A percentile compares a stretch with the other conserved stretches of the same genome.
Conservation (phyloP, 768 basidiomycete genomes). For the Russula olivacea region DNA sequence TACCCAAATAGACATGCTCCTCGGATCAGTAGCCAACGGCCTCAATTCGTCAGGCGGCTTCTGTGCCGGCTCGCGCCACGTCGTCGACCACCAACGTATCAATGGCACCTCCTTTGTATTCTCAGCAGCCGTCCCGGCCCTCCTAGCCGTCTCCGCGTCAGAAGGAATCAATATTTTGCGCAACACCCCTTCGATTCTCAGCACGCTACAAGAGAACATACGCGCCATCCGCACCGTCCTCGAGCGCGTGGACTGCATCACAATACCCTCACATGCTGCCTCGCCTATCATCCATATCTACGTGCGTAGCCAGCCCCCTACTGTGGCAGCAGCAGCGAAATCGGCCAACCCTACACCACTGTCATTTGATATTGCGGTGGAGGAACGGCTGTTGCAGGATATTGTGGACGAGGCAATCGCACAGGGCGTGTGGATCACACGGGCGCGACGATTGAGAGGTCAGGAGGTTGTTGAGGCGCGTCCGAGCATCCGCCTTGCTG, state of each 20-base stretch:
- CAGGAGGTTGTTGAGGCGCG: slow-evolving; percentile 80
- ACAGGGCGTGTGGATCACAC: slow-evolving; percentile 81
- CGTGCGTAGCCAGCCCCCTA: slow-evolving; percentile 36
- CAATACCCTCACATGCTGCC: slow-evolving; percentile 77
- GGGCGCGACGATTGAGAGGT: slow-evolving; percentile 71
- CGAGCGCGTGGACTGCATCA: slow-evolving; percentile 76
- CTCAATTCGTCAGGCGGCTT: slow-evolving; percentile 87
- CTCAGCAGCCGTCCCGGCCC: slow-evolving; percentile 89
- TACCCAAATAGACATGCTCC: slow-evolving; percentile 84
- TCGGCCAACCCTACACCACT: slow-evolving; percentile 31
- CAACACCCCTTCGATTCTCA: slow-evolving; percentile 68
- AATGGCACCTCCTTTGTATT: slow-evolving; percentile 95
- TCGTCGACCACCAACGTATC: slow-evolving; percentile 94
- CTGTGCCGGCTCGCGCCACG: slow-evolving; percentile 80
- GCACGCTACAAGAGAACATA: slow-evolving; percentile 74
- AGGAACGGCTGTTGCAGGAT: slow-evolving; percentile 83
- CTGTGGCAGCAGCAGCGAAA: slow-evolving; percentile 20
- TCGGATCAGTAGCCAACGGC: slow-evolving; percentile 83
- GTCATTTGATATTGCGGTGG: slow-evolving; percentile 51
- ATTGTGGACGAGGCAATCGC: slow-evolving; percentile 81
- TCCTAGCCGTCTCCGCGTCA: slow-evolving; percentile 82
- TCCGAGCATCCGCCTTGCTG: slow-evolving; percentile 80
- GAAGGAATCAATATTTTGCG: slow-evolving; percentile 78
- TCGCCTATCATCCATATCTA: slow-evolving; percentile 87
- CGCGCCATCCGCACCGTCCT: slow-evolving; percentile 72